These are phyloP conservation scores for Phytopythium litorale DNA, from an alignment of 352 stramenopile species.

Conservation along the genomic window DNA sequence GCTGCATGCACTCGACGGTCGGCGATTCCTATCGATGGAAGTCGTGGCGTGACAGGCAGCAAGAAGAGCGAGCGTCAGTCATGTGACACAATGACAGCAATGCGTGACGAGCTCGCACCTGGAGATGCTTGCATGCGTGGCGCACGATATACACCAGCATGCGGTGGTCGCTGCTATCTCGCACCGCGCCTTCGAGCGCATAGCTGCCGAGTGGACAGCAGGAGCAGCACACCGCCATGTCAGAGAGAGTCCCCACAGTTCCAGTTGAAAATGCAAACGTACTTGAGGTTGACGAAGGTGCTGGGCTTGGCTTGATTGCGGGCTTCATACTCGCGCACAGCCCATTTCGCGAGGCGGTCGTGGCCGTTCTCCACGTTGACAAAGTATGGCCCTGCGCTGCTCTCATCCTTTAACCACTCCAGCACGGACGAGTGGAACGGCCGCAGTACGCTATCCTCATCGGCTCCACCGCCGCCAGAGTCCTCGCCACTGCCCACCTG, in stretches of 20 bases:
- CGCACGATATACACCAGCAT: constrained; percentile 70
- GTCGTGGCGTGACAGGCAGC: background rate
- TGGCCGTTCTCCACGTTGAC: constrained; percentile 53
- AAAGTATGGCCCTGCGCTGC: constrained; percentile 42
- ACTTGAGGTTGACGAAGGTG: constrained; percentile 74
- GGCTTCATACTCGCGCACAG: constrained; percentile 48
- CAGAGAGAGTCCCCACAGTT: background rate
- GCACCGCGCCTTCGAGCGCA: constrained; percentile 39
- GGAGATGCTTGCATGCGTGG: constrained; percentile 68
- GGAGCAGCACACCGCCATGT: constrained; percentile 3
- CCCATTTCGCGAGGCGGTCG: constrained; percentile 56
- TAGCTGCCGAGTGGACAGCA: constrained; percentile 29
- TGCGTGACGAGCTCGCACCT: constrained; percentile 26
- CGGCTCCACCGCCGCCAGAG: constrained; percentile 20
- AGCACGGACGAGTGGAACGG: constrained; percentile 76
- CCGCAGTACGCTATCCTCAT: constrained; percentile 17
- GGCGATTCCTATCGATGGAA: constrained; percentile 38
- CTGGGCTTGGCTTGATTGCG: constrained; percentile 39
- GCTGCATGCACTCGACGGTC: constrained; percentile 49
- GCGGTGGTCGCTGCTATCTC: constrained; percentile 22
- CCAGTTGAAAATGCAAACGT: constrained; percentile 6
- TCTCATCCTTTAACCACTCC: constrained; percentile 62
- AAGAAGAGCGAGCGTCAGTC: background rate
- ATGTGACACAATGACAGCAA: background rate
- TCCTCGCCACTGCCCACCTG: constrained; percentile 10